A percentile compares a stretch with the other conserved stretches of the same genome.
These are phyloP conservation scores for Extremus antarcticus DNA, from an alignment of 495 filamentous ascomycete genomes.

Conservation along the genomic window DNA sequence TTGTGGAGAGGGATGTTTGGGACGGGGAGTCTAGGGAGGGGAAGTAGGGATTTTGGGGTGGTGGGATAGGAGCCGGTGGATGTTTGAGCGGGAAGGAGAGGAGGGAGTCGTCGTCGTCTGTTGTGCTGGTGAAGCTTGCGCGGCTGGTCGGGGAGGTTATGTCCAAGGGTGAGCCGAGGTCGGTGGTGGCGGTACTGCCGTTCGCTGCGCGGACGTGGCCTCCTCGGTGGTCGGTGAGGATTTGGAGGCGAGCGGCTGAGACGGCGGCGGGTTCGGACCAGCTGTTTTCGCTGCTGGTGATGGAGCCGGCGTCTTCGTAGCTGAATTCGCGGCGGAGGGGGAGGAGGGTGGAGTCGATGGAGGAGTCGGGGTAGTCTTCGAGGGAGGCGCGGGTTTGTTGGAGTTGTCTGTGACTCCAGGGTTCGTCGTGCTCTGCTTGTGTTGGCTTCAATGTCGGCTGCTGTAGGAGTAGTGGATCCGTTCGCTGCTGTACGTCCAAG, in stretches of 20 bases:
- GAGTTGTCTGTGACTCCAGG: background rate
- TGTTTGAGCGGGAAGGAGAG: conserved; percentile 36
- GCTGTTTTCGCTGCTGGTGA: conserved; percentile 24
- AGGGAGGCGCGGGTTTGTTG: no score
- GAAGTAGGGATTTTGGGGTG: conserved; percentile 42
- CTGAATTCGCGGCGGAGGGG: no score
- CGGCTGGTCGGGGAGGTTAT: conserved; percentile 42
- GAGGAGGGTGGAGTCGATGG: no score
- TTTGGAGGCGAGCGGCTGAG: conserved; percentile 6
- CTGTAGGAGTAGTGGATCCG: no score
- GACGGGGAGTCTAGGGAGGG: conserved; percentile 51
- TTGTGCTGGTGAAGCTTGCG: conserved; percentile 54
- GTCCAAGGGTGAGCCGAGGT: conserved; percentile 28
- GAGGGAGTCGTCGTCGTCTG: conserved; percentile 67
- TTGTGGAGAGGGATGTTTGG: conserved; percentile 43
- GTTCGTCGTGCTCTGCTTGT: no score
- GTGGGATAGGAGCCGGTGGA: conserved; percentile 7
- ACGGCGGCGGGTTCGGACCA: conserved; percentile 16
- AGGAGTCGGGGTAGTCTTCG: no score
- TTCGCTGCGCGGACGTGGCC: conserved; percentile 1
- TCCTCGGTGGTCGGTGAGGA: conserved; percentile 14
- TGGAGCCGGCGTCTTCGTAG: conserved; percentile 24
- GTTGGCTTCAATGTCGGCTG: no score
- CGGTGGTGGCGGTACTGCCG: conserved; percentile 12
- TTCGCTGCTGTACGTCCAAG: conserved; percentile 1